phyloP scores from a whole-genome alignment of 768 basidiomycete genomes.

The Paxillus involutus region DNA sequence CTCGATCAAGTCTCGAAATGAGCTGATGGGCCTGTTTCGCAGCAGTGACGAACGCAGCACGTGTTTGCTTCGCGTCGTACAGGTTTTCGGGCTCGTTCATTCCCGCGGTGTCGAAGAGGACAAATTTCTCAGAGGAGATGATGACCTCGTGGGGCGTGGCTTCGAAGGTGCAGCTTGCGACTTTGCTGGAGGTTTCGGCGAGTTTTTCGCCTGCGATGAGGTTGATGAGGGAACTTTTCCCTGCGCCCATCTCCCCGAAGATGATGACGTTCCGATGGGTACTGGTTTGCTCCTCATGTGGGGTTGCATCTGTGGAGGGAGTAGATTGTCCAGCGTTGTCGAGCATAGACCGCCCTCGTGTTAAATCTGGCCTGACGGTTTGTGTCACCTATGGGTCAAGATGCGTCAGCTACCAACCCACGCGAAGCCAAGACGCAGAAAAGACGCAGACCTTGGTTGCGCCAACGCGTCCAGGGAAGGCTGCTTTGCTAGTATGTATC shows the following conservation, averaged over 20 bases:
- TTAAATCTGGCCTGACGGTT: not conserved
- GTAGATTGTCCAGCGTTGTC: not conserved
- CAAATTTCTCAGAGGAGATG: not conserved
- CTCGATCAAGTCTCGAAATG: conserved; percentile 22
- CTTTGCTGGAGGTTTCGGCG: not conserved
- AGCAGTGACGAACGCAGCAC: not conserved
- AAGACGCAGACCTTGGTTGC: not conserved
- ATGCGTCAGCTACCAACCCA: not conserved
- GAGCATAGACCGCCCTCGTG: not conserved
- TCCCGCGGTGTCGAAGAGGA: conserved; percentile 3
- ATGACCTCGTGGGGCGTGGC: not conserved
- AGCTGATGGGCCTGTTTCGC: conserved; percentile 11
- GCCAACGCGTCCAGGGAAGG: not conserved
- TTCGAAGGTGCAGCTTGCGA: conserved; percentile 2
- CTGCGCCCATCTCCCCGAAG: conserved; percentile 9
- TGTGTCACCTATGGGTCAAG: not conserved
- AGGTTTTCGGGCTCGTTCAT: not conserved
- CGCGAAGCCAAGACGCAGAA: not conserved
- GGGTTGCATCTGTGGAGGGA: not conserved
- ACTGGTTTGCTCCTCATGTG: not conserved
- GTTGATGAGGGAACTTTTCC: conserved; percentile 8
- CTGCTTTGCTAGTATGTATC: no score
- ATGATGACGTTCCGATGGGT: conserved; percentile 4
- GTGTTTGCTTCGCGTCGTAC: not conserved
- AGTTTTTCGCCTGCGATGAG: conserved; percentile 3